Evolutionary conservation across 2,329 filamentous ascomycete genomes (phyloP).

Genomic region (Colletotrichum lini): DNA sequence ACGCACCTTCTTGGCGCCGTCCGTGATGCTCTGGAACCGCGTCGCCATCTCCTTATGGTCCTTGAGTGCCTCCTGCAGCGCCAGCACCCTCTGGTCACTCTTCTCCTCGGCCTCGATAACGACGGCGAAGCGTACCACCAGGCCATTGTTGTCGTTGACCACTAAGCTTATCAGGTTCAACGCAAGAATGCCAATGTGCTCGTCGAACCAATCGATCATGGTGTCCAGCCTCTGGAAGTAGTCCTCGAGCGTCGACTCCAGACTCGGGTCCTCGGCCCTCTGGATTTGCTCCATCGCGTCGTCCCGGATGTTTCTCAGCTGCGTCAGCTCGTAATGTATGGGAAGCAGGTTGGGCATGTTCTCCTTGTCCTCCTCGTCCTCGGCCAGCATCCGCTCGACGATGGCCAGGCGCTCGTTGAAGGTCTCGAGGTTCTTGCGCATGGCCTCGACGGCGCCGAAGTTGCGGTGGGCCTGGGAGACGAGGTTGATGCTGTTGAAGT

Average conservation of each 20-base stretch:
- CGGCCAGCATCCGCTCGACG: slow-evolving; percentile 83
- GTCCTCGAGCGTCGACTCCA: slow-evolving; percentile 88
- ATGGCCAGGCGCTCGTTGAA: slow-evolving; percentile 84
- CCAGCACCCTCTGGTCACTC: slow-evolving; percentile 91
- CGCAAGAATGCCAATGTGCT: slow-evolving; percentile 90
- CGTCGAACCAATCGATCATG: slow-evolving; percentile 94
- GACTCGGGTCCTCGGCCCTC: slow-evolving; percentile 78
- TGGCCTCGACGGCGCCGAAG: slow-evolving; percentile 92
- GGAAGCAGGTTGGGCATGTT: slow-evolving; percentile 93
- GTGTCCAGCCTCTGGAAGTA: slow-evolving; percentile 91
- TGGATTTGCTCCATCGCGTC: slow-evolving; percentile 97
- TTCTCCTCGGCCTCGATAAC: slow-evolving; percentile 97
- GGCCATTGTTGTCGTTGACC: slow-evolving; percentile 85
- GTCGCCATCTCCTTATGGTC: slow-evolving; percentile 96
- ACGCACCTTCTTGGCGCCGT: slow-evolving; percentile 90
- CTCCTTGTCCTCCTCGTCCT: slow-evolving; percentile 89
- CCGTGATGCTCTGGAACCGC: slow-evolving; percentile 94
- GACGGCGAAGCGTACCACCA: slow-evolving; percentile 92
- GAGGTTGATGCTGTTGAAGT: slow-evolving; percentile 93
- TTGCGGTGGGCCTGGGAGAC: slow-evolving; percentile 96
- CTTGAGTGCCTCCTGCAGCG: slow-evolving; percentile 92
- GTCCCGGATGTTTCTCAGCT: slow-evolving; percentile 93
- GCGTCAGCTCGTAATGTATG: slow-evolving; percentile 92
- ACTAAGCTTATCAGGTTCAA: slow-evolving; percentile 92
- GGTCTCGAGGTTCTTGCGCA: slow-evolving; percentile 90